Percentiles rank a stretch among this genome's conserved stretches.
Conservation (phyloP, 2,329 filamentous ascomycete genomes). For the Alternaria sp. region DNA sequence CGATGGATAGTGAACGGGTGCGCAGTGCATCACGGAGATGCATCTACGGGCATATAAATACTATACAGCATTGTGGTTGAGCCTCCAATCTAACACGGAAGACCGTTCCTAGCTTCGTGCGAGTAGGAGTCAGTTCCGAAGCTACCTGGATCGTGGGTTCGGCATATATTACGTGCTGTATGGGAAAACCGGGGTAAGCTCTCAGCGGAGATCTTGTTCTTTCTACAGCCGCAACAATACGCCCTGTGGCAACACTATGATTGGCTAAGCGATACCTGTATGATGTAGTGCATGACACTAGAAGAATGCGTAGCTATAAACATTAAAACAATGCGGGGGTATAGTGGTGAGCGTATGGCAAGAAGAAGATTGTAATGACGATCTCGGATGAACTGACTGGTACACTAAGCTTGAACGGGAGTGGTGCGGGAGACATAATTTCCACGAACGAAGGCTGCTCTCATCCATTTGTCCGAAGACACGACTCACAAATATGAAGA, state of each 20-base stretch:
- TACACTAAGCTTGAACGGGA: not conserved
- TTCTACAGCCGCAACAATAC: not conserved
- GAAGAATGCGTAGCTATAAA: not conserved
- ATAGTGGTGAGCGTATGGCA: not conserved
- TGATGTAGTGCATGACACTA: not conserved
- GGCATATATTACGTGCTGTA: not conserved
- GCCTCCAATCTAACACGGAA: not conserved
- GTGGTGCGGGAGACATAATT: not conserved
- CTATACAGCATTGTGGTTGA: not conserved
- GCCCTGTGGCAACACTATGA: not conserved
- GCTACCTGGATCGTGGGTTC: not conserved
- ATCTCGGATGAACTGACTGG: not conserved
- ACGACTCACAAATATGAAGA: not conserved
- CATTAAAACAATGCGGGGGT: not conserved
- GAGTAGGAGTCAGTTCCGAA: not conserved
- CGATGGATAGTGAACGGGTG: not conserved
- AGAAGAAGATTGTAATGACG: conserved; percentile 1
- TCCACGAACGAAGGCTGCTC: not conserved
- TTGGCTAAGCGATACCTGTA: not conserved
- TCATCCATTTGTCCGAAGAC: not conserved
- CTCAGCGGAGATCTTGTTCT: not conserved
- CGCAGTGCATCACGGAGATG: not conserved
- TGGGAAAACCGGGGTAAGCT: not conserved
- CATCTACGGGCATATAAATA: not conserved
- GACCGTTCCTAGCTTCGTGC: not conserved